Percentiles rank a stretch among this genome's conserved stretches.
Conservation (phyloP, 163 green algal genomes). For the Scenedesmus sp. region DNA sequence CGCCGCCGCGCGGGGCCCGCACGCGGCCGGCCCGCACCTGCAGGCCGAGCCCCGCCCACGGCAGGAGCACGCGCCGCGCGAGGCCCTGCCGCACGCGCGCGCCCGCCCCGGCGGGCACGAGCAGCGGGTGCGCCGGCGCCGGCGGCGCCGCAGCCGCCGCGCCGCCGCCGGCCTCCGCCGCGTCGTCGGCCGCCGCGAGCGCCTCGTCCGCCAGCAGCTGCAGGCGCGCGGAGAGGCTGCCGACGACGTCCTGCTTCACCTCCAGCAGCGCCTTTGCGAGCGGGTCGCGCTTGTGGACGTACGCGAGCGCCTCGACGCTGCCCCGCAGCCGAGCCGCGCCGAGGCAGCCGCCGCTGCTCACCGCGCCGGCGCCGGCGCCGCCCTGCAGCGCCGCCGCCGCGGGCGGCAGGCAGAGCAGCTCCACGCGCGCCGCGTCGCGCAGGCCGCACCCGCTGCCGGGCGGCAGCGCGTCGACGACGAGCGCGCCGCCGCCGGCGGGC, state of each 20-base stretch:
- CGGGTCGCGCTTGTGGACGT: slow-evolving; percentile 45
- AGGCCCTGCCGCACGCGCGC: background rate
- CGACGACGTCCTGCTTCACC: slow-evolving; percentile 39
- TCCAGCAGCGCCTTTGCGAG: slow-evolving; percentile 30
- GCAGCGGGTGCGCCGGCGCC: slow-evolving; percentile 38
- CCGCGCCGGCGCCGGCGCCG: background rate
- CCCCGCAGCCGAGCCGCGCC: slow-evolving; percentile 29
- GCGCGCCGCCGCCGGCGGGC: background rate
- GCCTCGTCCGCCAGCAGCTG: slow-evolving; percentile 47
- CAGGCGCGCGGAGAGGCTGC: slow-evolving; percentile 29
- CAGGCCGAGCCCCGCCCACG: slow-evolving; percentile 6
- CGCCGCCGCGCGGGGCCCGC: background rate
- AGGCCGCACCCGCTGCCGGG: background rate
- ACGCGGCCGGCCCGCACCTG: slow-evolving; percentile 3
- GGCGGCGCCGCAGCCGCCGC: background rate
- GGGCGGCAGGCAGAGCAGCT: slow-evolving; percentile 14
- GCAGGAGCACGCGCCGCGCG: slow-evolving; percentile 40
- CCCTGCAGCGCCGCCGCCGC: background rate
- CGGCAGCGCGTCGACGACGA: background rate
- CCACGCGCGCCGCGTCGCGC: background rate
- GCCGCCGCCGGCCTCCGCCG: background rate
- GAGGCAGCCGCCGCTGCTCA: background rate
- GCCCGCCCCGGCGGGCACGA: slow-evolving; percentile 6
- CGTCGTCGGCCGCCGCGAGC: slow-evolving; percentile 25
- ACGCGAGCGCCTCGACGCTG: slow-evolving; percentile 41